Conservation (phyloP, 164 flowering plant species). For the Stephania yunnanensis region DNA sequence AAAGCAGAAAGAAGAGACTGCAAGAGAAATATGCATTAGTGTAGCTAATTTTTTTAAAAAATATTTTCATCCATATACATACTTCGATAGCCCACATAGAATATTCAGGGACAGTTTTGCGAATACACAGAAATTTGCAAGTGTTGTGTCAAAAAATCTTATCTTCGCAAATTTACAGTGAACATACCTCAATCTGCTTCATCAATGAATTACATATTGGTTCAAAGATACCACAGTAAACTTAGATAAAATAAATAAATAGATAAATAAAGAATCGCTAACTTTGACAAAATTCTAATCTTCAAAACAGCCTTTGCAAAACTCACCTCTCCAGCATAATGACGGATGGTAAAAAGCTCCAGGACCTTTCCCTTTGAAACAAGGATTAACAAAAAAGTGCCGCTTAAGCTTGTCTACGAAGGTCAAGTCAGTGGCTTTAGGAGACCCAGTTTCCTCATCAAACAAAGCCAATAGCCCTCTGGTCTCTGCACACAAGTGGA, state of each 20-base stretch:
- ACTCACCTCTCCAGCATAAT: conserved; percentile 95
- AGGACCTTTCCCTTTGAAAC: conserved; percentile 66
- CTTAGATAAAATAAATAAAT: not conserved
- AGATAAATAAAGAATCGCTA: not conserved
- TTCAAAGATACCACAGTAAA: not conserved
- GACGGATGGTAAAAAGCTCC: conserved; percentile 63
- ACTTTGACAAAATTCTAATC: not conserved
- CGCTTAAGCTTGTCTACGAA: conserved; percentile 80
- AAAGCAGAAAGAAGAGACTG: no score
- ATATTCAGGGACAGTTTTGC: no score
- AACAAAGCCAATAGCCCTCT: conserved; percentile 60
- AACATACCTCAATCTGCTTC: not conserved
- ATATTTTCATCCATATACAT: no score
- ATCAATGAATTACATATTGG: not conserved
- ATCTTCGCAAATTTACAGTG: not conserved
- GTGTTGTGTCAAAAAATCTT: not conserved
- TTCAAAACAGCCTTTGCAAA: conserved; percentile 4
- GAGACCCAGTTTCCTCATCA: conserved; percentile 81
- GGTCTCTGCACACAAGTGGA: conserved; percentile 65
- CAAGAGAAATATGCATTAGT: no score
- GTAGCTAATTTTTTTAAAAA: no score
- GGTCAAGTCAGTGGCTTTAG: conserved; percentile 73
- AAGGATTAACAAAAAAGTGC: conserved; percentile 48
- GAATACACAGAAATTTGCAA: no score
- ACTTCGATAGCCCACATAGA: no score